These are phyloP conservation scores for Populus simonii DNA, from an alignment of 345 rosid species.

Conservation along the genomic window DNA sequence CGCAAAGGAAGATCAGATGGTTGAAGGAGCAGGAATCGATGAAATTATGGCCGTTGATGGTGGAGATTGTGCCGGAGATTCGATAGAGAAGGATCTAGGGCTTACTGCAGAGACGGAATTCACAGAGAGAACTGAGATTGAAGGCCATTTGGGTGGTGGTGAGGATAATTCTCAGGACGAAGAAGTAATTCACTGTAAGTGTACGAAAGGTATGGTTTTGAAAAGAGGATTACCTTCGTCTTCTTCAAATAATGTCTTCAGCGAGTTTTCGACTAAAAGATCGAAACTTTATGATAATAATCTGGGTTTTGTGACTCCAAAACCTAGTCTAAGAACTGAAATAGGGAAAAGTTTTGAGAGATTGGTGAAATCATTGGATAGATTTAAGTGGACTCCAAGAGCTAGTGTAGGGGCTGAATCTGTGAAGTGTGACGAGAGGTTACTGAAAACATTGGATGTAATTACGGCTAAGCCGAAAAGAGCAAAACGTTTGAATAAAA, in stretches of 20 bases:
- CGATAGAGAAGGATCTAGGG: constrained; percentile 36
- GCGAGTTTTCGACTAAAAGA: constrained; percentile 14
- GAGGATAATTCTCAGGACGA: neutral
- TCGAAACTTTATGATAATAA: constrained; percentile 12
- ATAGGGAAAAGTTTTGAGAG: constrained; percentile 4
- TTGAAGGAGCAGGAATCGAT: neutral
- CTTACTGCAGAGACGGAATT: constrained; percentile 24
- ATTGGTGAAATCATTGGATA: constrained; percentile 25
- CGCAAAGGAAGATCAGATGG: constrained; percentile 1
- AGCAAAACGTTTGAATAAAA: neutral
- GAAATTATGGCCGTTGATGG: constrained; percentile 1
- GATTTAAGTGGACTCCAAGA: constrained; percentile 13
- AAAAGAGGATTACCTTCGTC: constrained; percentile 9
- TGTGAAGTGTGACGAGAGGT: neutral
- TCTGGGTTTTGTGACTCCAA: constrained; percentile 9
- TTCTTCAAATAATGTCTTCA: neutral
- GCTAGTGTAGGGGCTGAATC: neutral
- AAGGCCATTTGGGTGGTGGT: neutral
- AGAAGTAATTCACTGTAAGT: constrained; percentile 13
- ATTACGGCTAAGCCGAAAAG: neutral
- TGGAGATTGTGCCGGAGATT: neutral
- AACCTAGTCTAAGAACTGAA: neutral
- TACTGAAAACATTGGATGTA: neutral
- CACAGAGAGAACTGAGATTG: constrained; percentile 20
- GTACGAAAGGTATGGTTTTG: constrained; percentile 15